These are phyloP conservation scores for Codiaeum variegatum DNA, from an alignment of 441 rosid species.

Conservation along the genomic window DNA sequence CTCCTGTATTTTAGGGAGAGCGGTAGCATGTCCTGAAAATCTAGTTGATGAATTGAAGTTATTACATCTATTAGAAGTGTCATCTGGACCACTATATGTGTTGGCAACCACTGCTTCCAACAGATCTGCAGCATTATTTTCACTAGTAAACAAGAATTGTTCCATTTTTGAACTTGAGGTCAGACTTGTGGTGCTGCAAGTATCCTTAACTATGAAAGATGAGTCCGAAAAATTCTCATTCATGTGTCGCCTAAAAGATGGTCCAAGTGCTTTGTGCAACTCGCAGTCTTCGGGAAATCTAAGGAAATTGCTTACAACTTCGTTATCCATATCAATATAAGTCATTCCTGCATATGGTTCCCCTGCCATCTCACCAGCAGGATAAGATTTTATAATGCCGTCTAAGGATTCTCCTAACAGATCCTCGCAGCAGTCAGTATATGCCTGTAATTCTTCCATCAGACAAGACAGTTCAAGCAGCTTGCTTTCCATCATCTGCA, in stretches of 20 bases:
- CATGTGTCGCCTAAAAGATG: constrained; percentile 23
- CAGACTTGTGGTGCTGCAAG: constrained; percentile 14
- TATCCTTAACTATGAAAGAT: constrained; percentile 20
- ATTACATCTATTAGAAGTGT: constrained; percentile 12
- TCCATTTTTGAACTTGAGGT: constrained; percentile 17
- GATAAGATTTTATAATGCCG: constrained; percentile 19
- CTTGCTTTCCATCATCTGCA: constrained; percentile 33
- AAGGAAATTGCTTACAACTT: constrained; percentile 20
- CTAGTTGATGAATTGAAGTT: constrained; percentile 18
- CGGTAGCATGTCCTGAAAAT: constrained; percentile 13
- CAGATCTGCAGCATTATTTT: constrained; percentile 30
- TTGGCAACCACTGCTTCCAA: constrained; percentile 43
- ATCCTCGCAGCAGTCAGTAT: constrained; percentile 21
- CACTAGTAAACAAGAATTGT: constrained; percentile 24
- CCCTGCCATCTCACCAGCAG: constrained; percentile 16
- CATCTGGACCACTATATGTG: constrained; percentile 19
- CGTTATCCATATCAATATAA: constrained; percentile 5
- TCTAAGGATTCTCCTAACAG: constrained; percentile 24
- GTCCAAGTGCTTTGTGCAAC: constrained; percentile 49
- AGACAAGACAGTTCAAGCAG: constrained; percentile 34
- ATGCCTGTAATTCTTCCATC: constrained; percentile 33
- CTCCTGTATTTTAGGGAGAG: constrained; percentile 22
- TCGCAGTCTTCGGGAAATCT: constrained; percentile 40
- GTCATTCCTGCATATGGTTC: constrained; percentile 22
- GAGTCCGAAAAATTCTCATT: constrained; percentile 25